Conservation (phyloP, 768 basidiomycete species). For the Boletus rubescentipes region DNA sequence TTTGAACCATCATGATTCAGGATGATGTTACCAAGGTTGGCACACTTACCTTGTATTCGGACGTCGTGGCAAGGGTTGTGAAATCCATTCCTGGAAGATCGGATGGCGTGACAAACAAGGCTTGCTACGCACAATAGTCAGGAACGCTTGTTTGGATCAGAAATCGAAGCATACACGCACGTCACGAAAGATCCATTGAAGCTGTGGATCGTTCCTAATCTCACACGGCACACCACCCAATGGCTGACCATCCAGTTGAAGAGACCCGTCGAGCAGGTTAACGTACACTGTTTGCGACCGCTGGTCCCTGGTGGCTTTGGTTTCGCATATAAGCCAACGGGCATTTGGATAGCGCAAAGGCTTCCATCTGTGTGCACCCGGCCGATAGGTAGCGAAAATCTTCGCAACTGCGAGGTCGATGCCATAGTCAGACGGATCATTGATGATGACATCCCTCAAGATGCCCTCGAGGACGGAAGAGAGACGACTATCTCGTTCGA, state of each 20-base stretch:
- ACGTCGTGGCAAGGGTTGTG: not conserved
- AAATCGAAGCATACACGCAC: not conserved
- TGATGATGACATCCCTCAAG: not conserved
- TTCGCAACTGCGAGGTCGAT: conserved; percentile 13
- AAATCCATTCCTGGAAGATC: no score
- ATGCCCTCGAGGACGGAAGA: conserved; percentile 17
- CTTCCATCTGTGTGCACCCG: conserved; percentile 9
- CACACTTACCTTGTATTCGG: conserved; percentile 8
- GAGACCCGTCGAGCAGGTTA: no score
- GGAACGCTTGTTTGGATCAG: not conserved
- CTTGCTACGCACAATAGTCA: not conserved
- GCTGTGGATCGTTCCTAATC: no score
- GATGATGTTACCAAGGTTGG: no score
- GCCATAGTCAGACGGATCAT: not conserved
- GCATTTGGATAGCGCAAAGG: not conserved
- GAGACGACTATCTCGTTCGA: conserved; percentile 26
- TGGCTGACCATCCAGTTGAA: no score
- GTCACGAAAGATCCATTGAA: not conserved
- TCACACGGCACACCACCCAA: no score
- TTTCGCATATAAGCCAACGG: no score
- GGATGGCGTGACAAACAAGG: not conserved
- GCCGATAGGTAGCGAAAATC: conserved; percentile 10
- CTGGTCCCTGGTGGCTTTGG: no score
- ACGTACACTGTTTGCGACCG: no score
- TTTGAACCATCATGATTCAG: not conserved